Evolutionary conservation across 202 grass and related monocot genomes (phyloP).

Genomic region (Miscanthus sacchariflorus): DNA sequence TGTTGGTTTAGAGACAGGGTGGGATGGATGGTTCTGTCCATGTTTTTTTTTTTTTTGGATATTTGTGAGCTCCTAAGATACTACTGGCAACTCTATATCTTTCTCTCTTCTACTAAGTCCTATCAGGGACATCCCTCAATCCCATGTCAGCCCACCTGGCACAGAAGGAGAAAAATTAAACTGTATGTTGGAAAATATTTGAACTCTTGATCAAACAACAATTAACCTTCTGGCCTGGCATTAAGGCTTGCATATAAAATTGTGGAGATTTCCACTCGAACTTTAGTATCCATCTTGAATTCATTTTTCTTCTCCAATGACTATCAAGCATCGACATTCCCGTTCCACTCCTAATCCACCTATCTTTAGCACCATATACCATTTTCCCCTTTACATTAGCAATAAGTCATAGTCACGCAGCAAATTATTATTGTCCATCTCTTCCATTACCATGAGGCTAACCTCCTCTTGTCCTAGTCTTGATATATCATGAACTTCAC

Average conservation of each 20-base stretch:
- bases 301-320: background rate
- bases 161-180: background rate
- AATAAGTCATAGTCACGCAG: background rate
- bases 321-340: background rate
- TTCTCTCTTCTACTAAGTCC: background rate
- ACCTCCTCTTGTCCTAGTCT: background rate
- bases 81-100: background rate
- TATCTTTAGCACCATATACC: background rate
- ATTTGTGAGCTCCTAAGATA: background rate
- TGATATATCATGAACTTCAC: background rate
- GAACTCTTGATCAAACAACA: background rate
- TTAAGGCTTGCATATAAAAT: slow-evolving; percentile 10
- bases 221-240: background rate
- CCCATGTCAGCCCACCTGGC: too few relatives aligned
- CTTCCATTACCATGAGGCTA: background rate
- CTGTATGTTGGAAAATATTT: background rate
- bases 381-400: background rate
- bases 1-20: too few relatives aligned
- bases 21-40: too few relatives aligned
- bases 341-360: background rate
- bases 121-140: too few relatives aligned
- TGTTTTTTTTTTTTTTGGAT: background rate
- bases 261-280: background rate
- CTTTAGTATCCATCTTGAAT: background rate
- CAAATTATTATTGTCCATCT: background rate